Evolutionary conservation across 148 eudicot genomes (phyloP), one percentile per base, ranked within the genome.

Genomic region (Chenopodium quinoa): DNA sequence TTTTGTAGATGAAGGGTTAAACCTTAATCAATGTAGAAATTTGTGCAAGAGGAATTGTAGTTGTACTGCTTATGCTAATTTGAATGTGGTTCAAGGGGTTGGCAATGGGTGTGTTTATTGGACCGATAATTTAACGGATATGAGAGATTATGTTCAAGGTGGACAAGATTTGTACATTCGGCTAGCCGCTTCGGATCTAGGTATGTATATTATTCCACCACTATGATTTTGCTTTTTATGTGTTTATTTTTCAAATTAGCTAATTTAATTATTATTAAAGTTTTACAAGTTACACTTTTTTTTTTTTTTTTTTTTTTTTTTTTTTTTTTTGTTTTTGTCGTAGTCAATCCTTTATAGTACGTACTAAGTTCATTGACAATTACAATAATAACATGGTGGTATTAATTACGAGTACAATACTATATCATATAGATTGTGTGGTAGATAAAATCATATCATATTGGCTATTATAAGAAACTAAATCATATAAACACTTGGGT

Each of bases 61-160:
- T 13, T 95, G 99, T 50, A 86, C 78, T 4, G 97, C 90, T 0
- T 95, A 74, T 62, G 88, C 90, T 11, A 80, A 84, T 75, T 75
- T 75, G 5, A 62, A 76, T 19, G 82, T 83, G 65, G 78, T 76
- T 19, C 72, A 37, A 31, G 83, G 84, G 25, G 82, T 77, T 6
- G 88, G 85, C 8, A 75, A 78, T 19, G 90, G 90, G 7, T 88
- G 90, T 22, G 85, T 88, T 32, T 83, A 76, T 54, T 88, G 88
- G 88, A 68, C 74, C 1, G 87, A 75, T 29, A 80, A 82, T 40
- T 64, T 88, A 13, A 83, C 50, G 0, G 90, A 88, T 62, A 76
- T 88, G 86, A 80, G 90, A 56, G 73, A 79, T 64, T 88, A 81
- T 80, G 83, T 34, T 2, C 66, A 82, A 48, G 87, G 88, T 23